These are phyloP conservation scores for Penicillium subrubescens DNA, from an alignment of 495 filamentous ascomycete genomes.

Conservation along the genomic window DNA sequence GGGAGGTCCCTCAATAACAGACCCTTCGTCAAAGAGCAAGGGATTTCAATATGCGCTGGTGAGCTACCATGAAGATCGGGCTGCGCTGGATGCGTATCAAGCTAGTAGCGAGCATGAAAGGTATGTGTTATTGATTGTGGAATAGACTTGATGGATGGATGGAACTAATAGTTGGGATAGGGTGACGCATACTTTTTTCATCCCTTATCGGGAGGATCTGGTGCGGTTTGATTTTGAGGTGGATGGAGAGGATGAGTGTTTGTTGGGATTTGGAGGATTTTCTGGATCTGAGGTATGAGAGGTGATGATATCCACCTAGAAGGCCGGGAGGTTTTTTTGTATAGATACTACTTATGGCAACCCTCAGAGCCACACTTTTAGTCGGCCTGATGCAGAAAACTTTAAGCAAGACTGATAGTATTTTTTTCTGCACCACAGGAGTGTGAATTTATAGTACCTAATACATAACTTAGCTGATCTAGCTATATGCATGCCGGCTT, in stretches of 20 bases:
- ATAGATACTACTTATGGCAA: not conserved
- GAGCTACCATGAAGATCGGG: constrained; percentile 46
- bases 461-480: not conserved
- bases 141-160: not conserved
- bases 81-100: constrained; percentile 47
- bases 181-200: constrained; percentile 46
- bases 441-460: not conserved
- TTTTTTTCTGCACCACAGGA: too few species aligned
- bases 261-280: constrained; percentile 20
- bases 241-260: constrained; percentile 37
- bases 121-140: constrained; percentile 22
- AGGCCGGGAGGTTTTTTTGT: not conserved
- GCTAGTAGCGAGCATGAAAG: constrained; percentile 49
- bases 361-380: not conserved
- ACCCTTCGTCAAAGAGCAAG: constrained; percentile 48
- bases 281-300: not conserved
- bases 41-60: constrained; percentile 49
- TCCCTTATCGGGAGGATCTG: constrained; percentile 51
- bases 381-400: too few species aligned
- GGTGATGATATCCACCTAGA: not conserved
- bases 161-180: constrained; percentile 17
- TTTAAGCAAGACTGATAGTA: too few species aligned
- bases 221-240: constrained; percentile 55
- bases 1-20: constrained; percentile 48
- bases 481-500: not conserved